Percentiles rank a stretch among this genome's conserved stretches.
phyloP scores from a whole-genome alignment of 2,329 filamentous ascomycete genomes.

The Phialocephala subalpina region DNA sequence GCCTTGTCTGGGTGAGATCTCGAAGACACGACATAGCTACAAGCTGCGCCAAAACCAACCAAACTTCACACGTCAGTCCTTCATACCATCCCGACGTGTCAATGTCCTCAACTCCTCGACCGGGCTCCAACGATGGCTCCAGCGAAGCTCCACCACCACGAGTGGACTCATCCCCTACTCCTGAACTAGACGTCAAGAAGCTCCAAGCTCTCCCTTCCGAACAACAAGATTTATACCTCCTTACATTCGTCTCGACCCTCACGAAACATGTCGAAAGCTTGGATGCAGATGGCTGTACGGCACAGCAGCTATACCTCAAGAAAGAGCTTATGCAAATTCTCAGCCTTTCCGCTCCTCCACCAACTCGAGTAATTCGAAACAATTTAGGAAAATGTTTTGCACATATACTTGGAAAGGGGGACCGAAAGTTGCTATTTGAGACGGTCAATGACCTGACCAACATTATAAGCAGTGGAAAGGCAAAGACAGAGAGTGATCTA shows the following conservation, averaged over 20 bases:
- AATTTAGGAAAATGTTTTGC: slow-evolving; percentile 86
- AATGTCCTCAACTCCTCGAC: slow-evolving; percentile 43
- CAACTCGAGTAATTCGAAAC: slow-evolving; percentile 88
- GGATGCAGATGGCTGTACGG: slow-evolving; percentile 80
- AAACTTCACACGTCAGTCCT: slow-evolving; percentile 20
- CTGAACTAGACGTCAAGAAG: slow-evolving; percentile 89
- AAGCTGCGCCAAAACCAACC: slow-evolving; percentile 2
- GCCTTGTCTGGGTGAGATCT: slow-evolving; percentile 19
- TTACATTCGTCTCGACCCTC: slow-evolving; percentile 86
- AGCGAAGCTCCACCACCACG: slow-evolving; percentile 44
- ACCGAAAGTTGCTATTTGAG: slow-evolving; percentile 92
- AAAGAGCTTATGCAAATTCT: slow-evolving; percentile 95
- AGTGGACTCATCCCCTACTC: slow-evolving; percentile 58
- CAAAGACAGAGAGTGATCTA: slow-evolving; percentile 76
- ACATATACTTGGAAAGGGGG: slow-evolving; percentile 83
- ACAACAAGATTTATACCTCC: slow-evolving; percentile 93
- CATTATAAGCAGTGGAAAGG: slow-evolving; percentile 77
- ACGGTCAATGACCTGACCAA: slow-evolving; percentile 87
- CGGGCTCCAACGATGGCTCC: slow-evolving; percentile 44
- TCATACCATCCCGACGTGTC: slow-evolving; percentile 29
- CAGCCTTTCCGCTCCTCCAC: slow-evolving; percentile 79
- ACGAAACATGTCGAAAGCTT: slow-evolving; percentile 81
- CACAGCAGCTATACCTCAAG: slow-evolving; percentile 91
- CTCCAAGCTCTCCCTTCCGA: slow-evolving; percentile 89
- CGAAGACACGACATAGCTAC: background rate